phyloP scores from a whole-genome alignment of 2,329 filamentous ascomycete genomes.

The Epichloe uncinata region DNA sequence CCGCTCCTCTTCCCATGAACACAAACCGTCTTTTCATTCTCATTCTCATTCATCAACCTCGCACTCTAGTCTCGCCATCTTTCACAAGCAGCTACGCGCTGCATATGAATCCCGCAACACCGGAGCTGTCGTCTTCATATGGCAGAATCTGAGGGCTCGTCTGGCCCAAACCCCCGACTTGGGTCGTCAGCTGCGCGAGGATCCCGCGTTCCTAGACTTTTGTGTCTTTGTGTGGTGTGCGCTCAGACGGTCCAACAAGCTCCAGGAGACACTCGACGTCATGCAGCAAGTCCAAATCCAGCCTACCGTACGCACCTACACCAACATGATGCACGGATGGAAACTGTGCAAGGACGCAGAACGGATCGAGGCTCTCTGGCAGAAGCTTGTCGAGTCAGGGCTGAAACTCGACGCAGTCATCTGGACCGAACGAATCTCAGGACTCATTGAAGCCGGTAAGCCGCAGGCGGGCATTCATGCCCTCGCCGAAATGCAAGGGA shows the following conservation, averaged over 20 bases:
- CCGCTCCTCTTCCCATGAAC: neutral
- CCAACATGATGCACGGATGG: constrained; percentile 59
- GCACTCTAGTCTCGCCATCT: constrained; percentile 5
- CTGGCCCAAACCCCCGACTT: constrained; percentile 14
- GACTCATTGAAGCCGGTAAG: constrained; percentile 44
- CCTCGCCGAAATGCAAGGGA: constrained; percentile 50
- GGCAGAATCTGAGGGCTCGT: constrained; percentile 18
- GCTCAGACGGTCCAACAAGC: constrained; percentile 13
- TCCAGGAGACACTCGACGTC: constrained; percentile 25
- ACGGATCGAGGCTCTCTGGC: constrained; percentile 56
- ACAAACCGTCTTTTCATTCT: neutral
- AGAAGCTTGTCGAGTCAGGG: constrained; percentile 42
- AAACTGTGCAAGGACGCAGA: constrained; percentile 41
- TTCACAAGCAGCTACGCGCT: constrained; percentile 17
- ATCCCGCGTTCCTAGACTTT: constrained; percentile 25
- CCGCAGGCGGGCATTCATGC: constrained; percentile 45
- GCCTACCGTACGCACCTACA: constrained; percentile 55
- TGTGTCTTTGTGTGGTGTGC: constrained; percentile 28
- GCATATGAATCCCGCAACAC: constrained; percentile 18
- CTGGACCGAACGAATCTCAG: constrained; percentile 60
- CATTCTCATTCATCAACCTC: neutral
- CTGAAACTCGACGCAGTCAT: constrained; percentile 47
- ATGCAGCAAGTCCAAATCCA: constrained; percentile 35
- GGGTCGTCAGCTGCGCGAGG: constrained; percentile 16
- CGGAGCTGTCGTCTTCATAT: constrained; percentile 18